These are phyloP conservation scores for Pyrus hybrid DNA, from an alignment of 331 rosid genomes.

Conservation along the genomic window DNA sequence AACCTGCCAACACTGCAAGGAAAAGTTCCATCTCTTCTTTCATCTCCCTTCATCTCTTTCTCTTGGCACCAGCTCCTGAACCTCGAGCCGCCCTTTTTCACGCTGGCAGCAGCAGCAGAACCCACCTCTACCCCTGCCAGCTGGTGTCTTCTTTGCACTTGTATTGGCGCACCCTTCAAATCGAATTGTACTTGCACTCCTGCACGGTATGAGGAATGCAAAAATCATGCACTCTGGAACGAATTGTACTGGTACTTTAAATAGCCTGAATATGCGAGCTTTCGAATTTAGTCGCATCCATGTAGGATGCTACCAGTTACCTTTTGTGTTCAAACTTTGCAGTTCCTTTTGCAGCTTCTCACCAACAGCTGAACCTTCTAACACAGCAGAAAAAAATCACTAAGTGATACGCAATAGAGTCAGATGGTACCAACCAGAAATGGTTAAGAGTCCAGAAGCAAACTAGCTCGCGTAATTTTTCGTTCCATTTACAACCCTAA, in stretches of 20 bases:
- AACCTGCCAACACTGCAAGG: not conserved
- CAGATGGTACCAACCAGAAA: not conserved
- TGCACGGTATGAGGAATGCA: constrained; percentile 11
- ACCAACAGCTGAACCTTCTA: constrained; percentile 40
- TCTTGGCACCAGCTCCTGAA: constrained; percentile 58
- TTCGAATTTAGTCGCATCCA: not conserved
- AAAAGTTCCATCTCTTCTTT: not conserved
- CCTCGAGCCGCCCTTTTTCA: constrained; percentile 53
- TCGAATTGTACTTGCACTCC: constrained; percentile 71
- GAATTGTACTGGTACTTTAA: no score
- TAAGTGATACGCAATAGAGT: not conserved
- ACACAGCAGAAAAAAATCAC: not conserved
- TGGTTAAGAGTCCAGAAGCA: not conserved
- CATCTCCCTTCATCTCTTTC: constrained; percentile 58
- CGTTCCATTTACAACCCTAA: not conserved
- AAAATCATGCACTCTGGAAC: constrained; percentile 6
- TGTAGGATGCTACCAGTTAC: constrained; percentile 22
- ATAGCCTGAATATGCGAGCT: not conserved
- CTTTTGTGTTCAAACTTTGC: constrained; percentile 64
- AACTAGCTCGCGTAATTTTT: not conserved
- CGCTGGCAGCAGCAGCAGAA: constrained; percentile 25
- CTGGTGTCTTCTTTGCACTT: constrained; percentile 45
- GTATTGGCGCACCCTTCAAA: constrained; percentile 61
- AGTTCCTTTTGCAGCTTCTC: constrained; percentile 87
- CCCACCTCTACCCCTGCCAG: constrained; percentile 62